Evolutionary conservation across 2,329 filamentous ascomycete genomes (phyloP).

Genomic region (Paraphoma sp.): DNA sequence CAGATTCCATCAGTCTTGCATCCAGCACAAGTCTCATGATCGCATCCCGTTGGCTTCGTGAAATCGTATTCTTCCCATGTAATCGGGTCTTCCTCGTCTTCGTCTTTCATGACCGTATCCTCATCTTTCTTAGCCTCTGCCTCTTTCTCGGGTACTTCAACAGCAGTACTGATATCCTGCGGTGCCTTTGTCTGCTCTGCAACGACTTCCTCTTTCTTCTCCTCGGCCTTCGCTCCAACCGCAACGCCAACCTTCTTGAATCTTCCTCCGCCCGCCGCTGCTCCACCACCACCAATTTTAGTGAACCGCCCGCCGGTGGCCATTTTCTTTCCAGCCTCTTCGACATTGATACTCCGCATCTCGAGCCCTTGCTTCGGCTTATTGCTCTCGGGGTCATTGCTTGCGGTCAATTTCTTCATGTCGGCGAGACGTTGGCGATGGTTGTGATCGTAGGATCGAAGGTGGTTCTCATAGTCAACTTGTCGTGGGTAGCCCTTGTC

Average conservation of each 20-base stretch:
- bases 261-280: constrained; percentile 45
- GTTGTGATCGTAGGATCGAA: constrained; percentile 92
- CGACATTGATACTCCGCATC: constrained; percentile 33
- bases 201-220: constrained; percentile 3
- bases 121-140: constrained; percentile 23
- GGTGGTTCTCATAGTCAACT: constrained; percentile 95
- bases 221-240: constrained; percentile 17
- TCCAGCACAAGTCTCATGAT: constrained; percentile 30
- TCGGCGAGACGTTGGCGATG: constrained; percentile 78
- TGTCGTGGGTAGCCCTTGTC: constrained; percentile 92
- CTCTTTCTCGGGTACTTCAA: constrained; percentile 2
- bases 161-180: not conserved
- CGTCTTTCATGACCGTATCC: constrained; percentile 41
- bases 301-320: constrained; percentile 32
- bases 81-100: constrained; percentile 27
- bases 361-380: constrained; percentile 28
- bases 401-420: constrained; percentile 70
- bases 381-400: constrained; percentile 30
- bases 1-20: constrained; percentile 33
- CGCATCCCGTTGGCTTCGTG: constrained; percentile 58
- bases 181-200: constrained; percentile 21
- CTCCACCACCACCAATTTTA: constrained; percentile 30
- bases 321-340: constrained; percentile 22
- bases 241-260: constrained; percentile 75
- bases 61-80: constrained; percentile 61